phyloP scores from a whole-genome alignment of 2,329 filamentous ascomycete genomes.

The Hirsutella rhossiliensis region DNA sequence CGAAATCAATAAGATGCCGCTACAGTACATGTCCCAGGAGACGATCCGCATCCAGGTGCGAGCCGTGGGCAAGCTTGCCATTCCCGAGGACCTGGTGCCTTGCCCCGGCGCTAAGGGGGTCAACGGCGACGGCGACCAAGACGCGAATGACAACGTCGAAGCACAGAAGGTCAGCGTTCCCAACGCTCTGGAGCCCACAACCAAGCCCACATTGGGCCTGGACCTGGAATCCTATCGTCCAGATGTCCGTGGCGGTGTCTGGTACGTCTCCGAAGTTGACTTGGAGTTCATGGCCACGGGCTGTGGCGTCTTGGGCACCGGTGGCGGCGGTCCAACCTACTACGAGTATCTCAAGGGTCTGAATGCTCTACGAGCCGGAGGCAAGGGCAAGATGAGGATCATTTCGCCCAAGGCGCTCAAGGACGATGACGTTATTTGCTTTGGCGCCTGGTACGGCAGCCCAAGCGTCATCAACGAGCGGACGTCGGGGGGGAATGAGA shows the following conservation, averaged over 20 bases:
- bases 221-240: slow-evolving; percentile 19
- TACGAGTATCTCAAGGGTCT: slow-evolving; percentile 32
- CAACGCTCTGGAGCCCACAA: slow-evolving; percentile 15
- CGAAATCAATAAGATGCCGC: slow-evolving; percentile 30
- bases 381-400: slow-evolving; percentile 24
- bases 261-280: slow-evolving; percentile 24
- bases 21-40: slow-evolving; percentile 22
- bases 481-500: neutral
- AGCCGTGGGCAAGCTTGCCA: slow-evolving; percentile 19
- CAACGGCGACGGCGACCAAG: slow-evolving; percentile 5
- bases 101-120: neutral
- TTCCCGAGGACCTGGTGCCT: slow-evolving; percentile 13
- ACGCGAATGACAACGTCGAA: slow-evolving; percentile 2
- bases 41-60: slow-evolving; percentile 22
- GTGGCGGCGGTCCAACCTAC: slow-evolving; percentile 23
- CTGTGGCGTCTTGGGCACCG: slow-evolving; percentile 23
- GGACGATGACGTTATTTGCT: slow-evolving; percentile 25
- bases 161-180: slow-evolving; percentile 16
- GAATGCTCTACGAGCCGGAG: slow-evolving; percentile 20
- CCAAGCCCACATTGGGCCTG: slow-evolving; percentile 17
- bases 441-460: neutral
- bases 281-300: slow-evolving; percentile 23
- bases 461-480: slow-evolving; percentile 2
- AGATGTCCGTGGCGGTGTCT: slow-evolving; percentile 16
- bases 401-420: slow-evolving; percentile 22